Evolutionary conservation across 768 basidiomycete genomes (phyloP).

Genomic region (Lentinula sp.): DNA sequence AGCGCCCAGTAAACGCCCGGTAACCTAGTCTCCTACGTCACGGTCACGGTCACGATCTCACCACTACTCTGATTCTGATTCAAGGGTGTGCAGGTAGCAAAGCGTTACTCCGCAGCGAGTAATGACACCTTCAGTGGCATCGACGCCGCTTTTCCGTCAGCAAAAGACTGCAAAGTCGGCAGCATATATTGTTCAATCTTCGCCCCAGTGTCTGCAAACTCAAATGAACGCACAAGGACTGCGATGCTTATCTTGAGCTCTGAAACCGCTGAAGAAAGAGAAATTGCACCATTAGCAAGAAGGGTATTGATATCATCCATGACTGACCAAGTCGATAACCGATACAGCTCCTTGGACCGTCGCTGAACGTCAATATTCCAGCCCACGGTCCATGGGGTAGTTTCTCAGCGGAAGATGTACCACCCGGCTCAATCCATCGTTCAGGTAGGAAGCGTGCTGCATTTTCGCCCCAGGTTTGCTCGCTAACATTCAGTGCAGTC

Average conservation of each 20-base stretch:
- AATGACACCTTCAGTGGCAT: not conserved
- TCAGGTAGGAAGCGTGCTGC: constrained; percentile 29
- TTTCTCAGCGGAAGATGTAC: constrained; percentile 19
- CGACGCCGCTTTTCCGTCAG: constrained; percentile 19
- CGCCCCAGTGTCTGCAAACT: constrained; percentile 28
- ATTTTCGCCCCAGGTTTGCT: constrained; percentile 28
- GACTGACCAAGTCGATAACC: constrained; percentile 29
- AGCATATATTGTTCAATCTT: constrained; percentile 23
- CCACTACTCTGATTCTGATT: no score
- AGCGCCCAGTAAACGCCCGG: no score
- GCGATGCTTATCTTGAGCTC: constrained; percentile 35
- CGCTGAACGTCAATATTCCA: constrained; percentile 30
- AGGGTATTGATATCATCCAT: not conserved
- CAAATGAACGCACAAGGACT: constrained; percentile 27
- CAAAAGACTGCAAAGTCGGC: constrained; percentile 28
- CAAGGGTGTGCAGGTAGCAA: no score
- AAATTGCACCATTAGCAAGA: not conserved
- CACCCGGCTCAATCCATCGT: constrained; percentile 29
- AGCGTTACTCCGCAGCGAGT: not conserved
- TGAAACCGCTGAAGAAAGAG: constrained; percentile 21
- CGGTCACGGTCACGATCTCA: no score
- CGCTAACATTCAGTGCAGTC: constrained; percentile 24
- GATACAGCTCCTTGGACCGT: constrained; percentile 35
- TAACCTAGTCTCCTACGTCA: no score
- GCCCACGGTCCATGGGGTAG: constrained; percentile 29